These are phyloP conservation scores for Hericium coralloides DNA, from an alignment of 768 basidiomycete genomes.

Conservation along the genomic window DNA sequence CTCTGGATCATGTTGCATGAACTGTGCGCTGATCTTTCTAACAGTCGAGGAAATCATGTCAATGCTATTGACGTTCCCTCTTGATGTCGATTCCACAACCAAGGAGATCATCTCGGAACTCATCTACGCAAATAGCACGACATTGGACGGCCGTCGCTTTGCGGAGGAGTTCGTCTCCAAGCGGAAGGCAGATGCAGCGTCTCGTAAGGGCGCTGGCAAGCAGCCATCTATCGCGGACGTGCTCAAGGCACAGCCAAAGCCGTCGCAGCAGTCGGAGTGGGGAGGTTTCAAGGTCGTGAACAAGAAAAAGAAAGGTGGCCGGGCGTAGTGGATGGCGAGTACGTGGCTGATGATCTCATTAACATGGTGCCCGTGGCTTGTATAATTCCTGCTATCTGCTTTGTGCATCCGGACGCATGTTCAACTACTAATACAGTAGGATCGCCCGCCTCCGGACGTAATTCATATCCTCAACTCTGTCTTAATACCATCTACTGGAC, in stretches of 20 bases:
- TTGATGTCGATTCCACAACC: constrained; percentile 78
- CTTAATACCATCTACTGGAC: too few species aligned
- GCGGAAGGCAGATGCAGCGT: constrained; percentile 72
- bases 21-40: not conserved
- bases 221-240: constrained; percentile 78
- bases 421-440: not conserved
- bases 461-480: not conserved
- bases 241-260: constrained; percentile 81
- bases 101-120: constrained; percentile 91
- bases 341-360: not conserved
- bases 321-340: constrained; percentile 29
- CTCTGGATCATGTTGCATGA: not conserved
- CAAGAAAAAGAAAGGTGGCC: constrained; percentile 85
- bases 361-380: not conserved
- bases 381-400: not conserved
- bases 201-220: constrained; percentile 41
- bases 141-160: constrained; percentile 90
- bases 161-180: constrained; percentile 85
- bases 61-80: constrained; percentile 90
- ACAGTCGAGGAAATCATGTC: constrained; percentile 93
- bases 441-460: not conserved
- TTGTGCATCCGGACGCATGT: not conserved
- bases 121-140: constrained; percentile 91
- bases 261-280: constrained; percentile 66
- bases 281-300: constrained; percentile 88